Percentiles rank a stretch among this genome's conserved stretches.
Evolutionary conservation across 805 yeast species (phyloP).

Genomic region (Wickerhamiella azyma): DNA sequence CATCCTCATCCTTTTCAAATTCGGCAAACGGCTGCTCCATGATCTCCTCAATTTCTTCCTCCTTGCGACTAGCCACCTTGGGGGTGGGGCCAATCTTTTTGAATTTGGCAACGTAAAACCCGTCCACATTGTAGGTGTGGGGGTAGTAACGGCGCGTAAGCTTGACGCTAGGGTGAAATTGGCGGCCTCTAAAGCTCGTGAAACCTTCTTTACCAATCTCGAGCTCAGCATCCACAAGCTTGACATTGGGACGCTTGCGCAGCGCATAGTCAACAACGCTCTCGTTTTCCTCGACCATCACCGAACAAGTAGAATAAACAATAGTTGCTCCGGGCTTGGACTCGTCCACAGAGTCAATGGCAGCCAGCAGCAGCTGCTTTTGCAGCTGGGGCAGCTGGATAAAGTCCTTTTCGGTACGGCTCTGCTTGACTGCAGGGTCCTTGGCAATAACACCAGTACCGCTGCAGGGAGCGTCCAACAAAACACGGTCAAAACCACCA

Average conservation of each 20-base stretch:
- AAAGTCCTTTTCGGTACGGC: slow-evolving; percentile 91
- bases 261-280: slow-evolving; percentile 97
- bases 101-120: slow-evolving; percentile 94
- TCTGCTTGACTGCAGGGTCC: slow-evolving; percentile 86
- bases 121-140: slow-evolving; percentile 96
- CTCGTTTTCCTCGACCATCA: slow-evolving; percentile 96
- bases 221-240: slow-evolving; percentile 81
- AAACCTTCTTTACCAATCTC: slow-evolving; percentile 94
- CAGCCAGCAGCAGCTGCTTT: slow-evolving; percentile 82
- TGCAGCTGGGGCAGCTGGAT: slow-evolving; percentile 94
- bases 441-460: slow-evolving; percentile 99
- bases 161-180: slow-evolving; percentile 59
- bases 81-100: slow-evolving; percentile 80
- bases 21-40: slow-evolving; percentile 77
- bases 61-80: slow-evolving; percentile 70
- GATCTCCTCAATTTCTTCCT: slow-evolving; percentile 57
- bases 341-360: slow-evolving; percentile 95
- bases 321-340: slow-evolving; percentile 81
- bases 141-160: slow-evolving; percentile 94
- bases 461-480: slow-evolving; percentile 97
- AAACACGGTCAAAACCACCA: slow-evolving; percentile 92
- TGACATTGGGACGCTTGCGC: slow-evolving; percentile 91
- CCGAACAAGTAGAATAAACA: slow-evolving; percentile 96
- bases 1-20: slow-evolving; percentile 67
- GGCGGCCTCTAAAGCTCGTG: slow-evolving; percentile 84